Conservation (phyloP, 306 rosid species). For the Dryas octopetala region DNA sequence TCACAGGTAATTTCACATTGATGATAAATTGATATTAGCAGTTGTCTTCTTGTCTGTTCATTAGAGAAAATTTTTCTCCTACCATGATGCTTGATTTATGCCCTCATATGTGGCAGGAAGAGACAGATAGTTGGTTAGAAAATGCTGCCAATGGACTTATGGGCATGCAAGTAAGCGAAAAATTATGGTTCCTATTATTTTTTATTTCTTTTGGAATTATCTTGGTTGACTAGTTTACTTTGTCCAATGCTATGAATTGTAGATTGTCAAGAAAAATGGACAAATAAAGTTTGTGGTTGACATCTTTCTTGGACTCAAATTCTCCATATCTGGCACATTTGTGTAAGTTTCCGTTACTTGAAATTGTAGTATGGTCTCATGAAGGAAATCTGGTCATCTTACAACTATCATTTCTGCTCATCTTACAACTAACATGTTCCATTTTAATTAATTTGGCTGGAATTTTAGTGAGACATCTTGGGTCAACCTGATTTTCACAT, state of each 20-base stretch:
- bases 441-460: background rate
- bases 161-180: conserved; percentile 72
- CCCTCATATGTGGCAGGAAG: conserved; percentile 48
- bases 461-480: background rate
- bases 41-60: background rate
- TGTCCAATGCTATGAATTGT: conserved; percentile 14
- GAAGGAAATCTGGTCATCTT: too few relatives aligned
- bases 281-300: conserved; percentile 71
- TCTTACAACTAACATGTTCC: too few relatives aligned
- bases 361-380: background rate
- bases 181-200: background rate
- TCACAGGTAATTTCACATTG: conserved; percentile 63
- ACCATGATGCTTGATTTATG: background rate
- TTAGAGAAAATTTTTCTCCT: background rate
- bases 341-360: conserved; percentile 48
- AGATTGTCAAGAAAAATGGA: conserved; percentile 71
- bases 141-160: conserved; percentile 92
- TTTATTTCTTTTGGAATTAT: background rate
- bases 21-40: background rate
- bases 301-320: conserved; percentile 67
- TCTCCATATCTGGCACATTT: conserved; percentile 65
- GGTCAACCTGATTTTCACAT: background rate
- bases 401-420: too few relatives aligned
- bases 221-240: background rate
- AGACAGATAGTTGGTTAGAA: conserved; percentile 95